Conservation (phyloP, 305 asterid genomes). For the Fraxinus latifolia region DNA sequence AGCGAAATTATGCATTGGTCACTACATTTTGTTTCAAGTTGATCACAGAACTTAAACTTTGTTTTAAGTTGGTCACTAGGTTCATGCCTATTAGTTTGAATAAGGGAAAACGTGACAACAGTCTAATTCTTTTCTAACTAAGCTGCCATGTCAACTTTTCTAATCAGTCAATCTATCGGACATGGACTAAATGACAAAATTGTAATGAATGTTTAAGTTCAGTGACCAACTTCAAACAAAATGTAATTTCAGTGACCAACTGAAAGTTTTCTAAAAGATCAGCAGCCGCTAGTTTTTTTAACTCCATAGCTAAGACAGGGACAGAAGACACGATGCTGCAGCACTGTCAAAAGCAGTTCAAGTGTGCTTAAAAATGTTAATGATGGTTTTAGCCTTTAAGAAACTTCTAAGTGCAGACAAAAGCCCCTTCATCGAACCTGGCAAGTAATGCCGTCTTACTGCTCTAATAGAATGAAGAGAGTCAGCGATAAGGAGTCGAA, state of each 20-base stretch:
- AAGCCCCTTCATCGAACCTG: constrained; percentile 2
- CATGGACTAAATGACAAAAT: not conserved
- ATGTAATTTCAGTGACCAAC: not conserved
- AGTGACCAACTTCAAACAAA: not conserved
- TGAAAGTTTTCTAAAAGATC: not conserved
- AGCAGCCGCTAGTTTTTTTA: not conserved
- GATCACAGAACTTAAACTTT: not conserved
- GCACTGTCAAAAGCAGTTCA: not conserved
- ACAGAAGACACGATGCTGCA: not conserved
- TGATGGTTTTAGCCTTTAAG: not conserved
- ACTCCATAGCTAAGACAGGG: not conserved
- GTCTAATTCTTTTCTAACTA: not conserved
- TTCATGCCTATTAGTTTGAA: not conserved
- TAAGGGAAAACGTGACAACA: not conserved
- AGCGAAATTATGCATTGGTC: not conserved
- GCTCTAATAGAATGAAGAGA: constrained; percentile 5
- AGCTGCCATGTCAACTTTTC: not conserved
- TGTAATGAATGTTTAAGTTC: not conserved
- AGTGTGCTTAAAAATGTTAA: not conserved
- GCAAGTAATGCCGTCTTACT: not conserved
- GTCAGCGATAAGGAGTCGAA: not conserved
- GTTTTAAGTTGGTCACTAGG: not conserved
- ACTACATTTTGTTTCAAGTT: not conserved
- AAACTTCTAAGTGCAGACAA: not conserved
- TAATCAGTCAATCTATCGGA: not conserved